phyloP scores from a whole-genome alignment of 345 rosid genomes.

The Acer yangbiense region DNA sequence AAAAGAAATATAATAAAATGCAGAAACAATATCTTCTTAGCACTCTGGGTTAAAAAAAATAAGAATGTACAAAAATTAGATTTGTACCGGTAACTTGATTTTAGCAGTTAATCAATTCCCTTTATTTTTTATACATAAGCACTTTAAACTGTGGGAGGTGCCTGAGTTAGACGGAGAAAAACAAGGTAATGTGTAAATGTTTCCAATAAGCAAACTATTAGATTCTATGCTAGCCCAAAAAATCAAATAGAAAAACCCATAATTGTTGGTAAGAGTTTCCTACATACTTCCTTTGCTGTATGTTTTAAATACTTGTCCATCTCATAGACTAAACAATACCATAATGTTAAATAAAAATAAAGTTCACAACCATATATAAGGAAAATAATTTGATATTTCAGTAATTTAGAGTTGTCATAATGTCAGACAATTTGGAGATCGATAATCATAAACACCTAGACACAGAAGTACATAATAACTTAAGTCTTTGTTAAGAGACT shows the following conservation, averaged over 20 bases:
- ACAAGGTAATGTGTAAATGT: not conserved
- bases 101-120: not conserved
- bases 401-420: not conserved
- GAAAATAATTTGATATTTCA: not conserved
- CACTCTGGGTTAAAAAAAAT: not conserved
- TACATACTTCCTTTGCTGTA: not conserved
- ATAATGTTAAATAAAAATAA: not conserved
- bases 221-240: not conserved
- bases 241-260: not conserved
- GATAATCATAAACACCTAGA: slow-evolving; percentile 7
- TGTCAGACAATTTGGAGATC: not conserved
- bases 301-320: not conserved
- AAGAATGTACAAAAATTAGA: not conserved
- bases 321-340: not conserved
- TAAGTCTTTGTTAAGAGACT: not conserved
- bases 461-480: not conserved
- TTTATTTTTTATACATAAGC: not conserved
- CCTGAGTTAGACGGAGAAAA: not conserved
- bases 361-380: not conserved
- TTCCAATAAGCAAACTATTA: slow-evolving; percentile 4
- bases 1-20: not conserved
- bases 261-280: not conserved
- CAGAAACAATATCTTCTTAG: not conserved
- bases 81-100: not conserved
- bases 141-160: not conserved